Evolutionary conservation across 345 rosid species (phyloP).

Genomic region (Triadica sebifera): DNA sequence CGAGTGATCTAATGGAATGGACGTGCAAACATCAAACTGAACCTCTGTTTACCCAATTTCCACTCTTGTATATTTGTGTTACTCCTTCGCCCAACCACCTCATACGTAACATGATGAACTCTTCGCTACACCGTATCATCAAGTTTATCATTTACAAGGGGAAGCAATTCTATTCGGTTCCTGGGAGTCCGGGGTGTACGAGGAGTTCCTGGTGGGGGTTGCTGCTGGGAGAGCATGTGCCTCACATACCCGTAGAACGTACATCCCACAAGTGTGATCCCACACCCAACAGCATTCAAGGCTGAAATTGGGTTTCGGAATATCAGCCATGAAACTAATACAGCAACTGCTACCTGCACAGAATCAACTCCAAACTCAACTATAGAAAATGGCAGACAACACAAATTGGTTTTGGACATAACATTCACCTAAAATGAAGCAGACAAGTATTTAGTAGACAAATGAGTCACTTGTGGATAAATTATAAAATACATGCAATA

Average conservation of each 20-base stretch:
- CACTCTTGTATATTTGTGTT: constrained; percentile 1
- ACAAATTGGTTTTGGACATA: neutral
- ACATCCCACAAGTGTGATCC: constrained; percentile 83
- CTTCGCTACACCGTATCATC: constrained; percentile 67
- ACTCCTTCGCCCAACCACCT: constrained; percentile 13
- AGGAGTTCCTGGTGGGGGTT: constrained; percentile 66
- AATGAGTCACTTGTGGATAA: neutral
- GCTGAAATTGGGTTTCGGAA: constrained; percentile 87
- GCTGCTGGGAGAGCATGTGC: constrained; percentile 78
- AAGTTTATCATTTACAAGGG: constrained; percentile 87
- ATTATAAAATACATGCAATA: neutral
- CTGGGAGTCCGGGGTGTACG: constrained; percentile 87
- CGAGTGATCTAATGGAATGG: constrained; percentile 19
- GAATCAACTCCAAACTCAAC: neutral
- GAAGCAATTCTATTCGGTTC: constrained; percentile 68
- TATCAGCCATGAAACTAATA: constrained; percentile 85
- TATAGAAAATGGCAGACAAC: neutral
- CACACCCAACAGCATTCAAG: constrained; percentile 93
- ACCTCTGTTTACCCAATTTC: neutral
- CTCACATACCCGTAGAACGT: constrained; percentile 94
- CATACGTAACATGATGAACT: neutral
- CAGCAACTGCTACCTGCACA: constrained; percentile 92
- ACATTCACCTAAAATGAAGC: neutral
- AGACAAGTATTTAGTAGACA: neutral
- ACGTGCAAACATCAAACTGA: constrained; percentile 11